Evolutionary conservation across 495 filamentous ascomycete genomes (phyloP).

Genomic region (Venustampulla echinocandica): DNA sequence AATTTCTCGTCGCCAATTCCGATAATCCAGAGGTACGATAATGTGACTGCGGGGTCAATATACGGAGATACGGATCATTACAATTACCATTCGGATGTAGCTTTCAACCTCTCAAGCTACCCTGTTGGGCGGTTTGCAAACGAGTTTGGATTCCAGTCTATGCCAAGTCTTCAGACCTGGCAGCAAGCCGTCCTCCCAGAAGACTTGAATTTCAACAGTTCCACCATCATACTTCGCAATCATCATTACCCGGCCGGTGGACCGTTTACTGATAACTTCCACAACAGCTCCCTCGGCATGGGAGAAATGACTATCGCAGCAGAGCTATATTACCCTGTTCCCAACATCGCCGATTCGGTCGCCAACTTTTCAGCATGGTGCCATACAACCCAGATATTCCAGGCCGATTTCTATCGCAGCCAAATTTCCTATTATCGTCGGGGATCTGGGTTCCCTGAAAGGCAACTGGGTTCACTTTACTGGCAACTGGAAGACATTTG

Average conservation of each 20-base stretch:
- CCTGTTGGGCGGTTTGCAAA: conserved; percentile 63
- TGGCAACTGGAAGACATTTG: conserved; percentile 95
- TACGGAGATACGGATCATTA: conserved; percentile 67
- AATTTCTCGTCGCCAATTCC: conserved; percentile 49
- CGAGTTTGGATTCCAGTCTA: conserved; percentile 75
- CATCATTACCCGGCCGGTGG: conserved; percentile 54
- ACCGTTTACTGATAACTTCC: conserved; percentile 46
- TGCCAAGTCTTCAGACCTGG: conserved; percentile 33
- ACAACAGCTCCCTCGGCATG: conserved; percentile 78
- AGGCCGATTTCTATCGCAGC: conserved; percentile 68
- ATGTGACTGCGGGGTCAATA: conserved; percentile 44
- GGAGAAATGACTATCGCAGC: conserved; percentile 61
- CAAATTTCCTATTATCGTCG: conserved; percentile 71
- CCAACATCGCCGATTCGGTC: conserved; percentile 43
- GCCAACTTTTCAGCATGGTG: conserved; percentile 66
- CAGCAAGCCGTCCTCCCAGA: conserved; percentile 12
- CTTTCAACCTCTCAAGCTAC: conserved; percentile 26
- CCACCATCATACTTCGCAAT: conserved; percentile 55
- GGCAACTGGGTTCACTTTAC: conserved; percentile 73
- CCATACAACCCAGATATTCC: conserved; percentile 66
- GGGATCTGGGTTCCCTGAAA: conserved; percentile 51
- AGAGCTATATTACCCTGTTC: conserved; percentile 67
- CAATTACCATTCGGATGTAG: conserved; percentile 45
- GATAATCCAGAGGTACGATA: conserved; percentile 53
- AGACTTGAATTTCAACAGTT: conserved; percentile 54